Conservation (phyloP, 768 basidiomycete species). For the Arthromyces matolae region DNA sequence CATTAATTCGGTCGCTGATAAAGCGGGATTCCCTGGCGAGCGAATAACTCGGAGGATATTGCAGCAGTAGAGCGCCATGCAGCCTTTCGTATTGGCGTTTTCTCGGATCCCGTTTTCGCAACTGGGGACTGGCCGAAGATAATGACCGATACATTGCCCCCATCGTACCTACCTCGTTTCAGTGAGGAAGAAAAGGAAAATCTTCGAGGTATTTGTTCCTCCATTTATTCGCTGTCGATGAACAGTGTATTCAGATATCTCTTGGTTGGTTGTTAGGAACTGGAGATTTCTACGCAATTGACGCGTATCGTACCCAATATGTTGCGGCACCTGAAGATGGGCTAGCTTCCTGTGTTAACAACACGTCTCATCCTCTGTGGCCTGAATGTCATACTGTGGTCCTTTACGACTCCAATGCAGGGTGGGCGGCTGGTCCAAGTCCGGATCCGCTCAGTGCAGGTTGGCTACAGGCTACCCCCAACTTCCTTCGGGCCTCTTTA, state of each 20-base stretch:
- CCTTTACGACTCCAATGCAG: slow-evolving; percentile 38
- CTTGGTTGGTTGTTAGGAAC: slow-evolving; percentile 31
- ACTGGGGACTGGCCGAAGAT: slow-evolving; percentile 51
- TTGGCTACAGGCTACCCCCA: slow-evolving; percentile 44
- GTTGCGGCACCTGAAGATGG: slow-evolving; percentile 42
- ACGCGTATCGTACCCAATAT: slow-evolving; percentile 40
- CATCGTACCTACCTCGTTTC: slow-evolving; percentile 44
- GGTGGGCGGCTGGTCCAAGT: slow-evolving; percentile 44
- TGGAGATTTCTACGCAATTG: slow-evolving; percentile 53
- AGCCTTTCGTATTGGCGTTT: slow-evolving; percentile 47
- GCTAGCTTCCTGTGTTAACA: slow-evolving; percentile 38
- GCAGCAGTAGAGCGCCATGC: slow-evolving; percentile 46
- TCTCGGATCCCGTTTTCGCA: slow-evolving; percentile 47
- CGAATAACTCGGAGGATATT: slow-evolving; percentile 40
- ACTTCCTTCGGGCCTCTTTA: slow-evolving; percentile 32
- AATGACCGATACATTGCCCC: slow-evolving; percentile 45
- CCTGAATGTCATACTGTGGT: slow-evolving; percentile 42
- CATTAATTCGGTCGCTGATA: neutral
- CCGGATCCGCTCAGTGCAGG: slow-evolving; percentile 39
- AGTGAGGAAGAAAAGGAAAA: slow-evolving; percentile 42
- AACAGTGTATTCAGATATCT: no score
- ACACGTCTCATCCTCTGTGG: slow-evolving; percentile 47
- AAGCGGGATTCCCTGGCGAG: slow-evolving; percentile 45
- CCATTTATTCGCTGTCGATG: no score
- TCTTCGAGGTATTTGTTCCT: slow-evolving; percentile 41